Evolutionary conservation across 768 basidiomycete species (phyloP).

Genomic region (Lyophyllum shimeji): DNA sequence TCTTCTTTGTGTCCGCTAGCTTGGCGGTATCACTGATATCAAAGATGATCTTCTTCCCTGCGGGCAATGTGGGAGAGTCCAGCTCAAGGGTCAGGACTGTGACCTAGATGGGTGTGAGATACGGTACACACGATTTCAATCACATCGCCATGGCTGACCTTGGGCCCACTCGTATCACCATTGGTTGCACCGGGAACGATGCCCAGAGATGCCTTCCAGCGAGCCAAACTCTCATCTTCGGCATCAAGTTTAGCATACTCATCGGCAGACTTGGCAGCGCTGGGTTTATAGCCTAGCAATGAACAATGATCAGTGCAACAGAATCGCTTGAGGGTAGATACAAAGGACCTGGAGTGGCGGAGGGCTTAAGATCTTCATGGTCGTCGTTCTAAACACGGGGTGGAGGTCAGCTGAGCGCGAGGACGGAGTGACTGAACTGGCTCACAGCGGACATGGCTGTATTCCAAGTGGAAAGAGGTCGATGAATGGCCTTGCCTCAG

Average conservation of each 20-base stretch:
- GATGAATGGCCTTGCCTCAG: conserved; percentile 21
- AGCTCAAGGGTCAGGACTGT: conserved; percentile 78
- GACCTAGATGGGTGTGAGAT: conserved; percentile 47
- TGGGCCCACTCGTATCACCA: conserved; percentile 52
- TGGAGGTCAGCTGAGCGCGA: conserved; percentile 9
- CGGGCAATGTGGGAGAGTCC: conserved; percentile 66
- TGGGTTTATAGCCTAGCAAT: conserved; percentile 69
- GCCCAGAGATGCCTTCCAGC: conserved; percentile 96
- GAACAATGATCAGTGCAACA: conserved; percentile 11
- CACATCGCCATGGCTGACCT: conserved; percentile 43
- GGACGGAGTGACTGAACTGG: neutral
- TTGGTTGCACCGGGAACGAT: conserved; percentile 54
- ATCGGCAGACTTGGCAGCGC: conserved; percentile 67
- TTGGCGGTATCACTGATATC: conserved; percentile 54
- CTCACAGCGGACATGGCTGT: conserved; percentile 55
- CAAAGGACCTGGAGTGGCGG: conserved; percentile 62
- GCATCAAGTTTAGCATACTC: conserved; percentile 87
- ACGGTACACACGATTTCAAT: conserved; percentile 4
- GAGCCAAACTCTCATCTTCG: conserved; percentile 87
- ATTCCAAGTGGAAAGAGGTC: conserved; percentile 15
- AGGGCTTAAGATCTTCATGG: conserved; percentile 68
- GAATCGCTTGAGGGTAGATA: neutral
- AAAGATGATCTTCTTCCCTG: conserved; percentile 61
- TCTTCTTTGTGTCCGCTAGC: conserved; percentile 65
- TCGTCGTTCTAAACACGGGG: conserved; percentile 48